Evolutionary conservation across 371 early-diverging fungal genomes (phyloP).

Genomic region (Gilbertella persicaria): DNA sequence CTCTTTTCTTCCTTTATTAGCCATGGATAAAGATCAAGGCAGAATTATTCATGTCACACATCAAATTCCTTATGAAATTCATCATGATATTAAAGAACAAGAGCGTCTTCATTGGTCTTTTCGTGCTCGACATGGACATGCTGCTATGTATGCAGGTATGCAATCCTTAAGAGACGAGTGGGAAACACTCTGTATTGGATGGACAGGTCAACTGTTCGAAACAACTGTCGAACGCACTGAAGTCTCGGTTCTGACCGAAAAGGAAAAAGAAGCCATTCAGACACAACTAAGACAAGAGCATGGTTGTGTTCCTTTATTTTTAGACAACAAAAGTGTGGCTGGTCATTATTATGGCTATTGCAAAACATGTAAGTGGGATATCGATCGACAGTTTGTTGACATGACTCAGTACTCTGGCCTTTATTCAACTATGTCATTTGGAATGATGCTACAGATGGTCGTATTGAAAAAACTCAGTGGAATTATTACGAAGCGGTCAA

Average conservation of each 20-base stretch:
- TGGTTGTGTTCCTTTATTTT: constrained; percentile 75
- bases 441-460: constrained; percentile 72
- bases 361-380: constrained; percentile 83
- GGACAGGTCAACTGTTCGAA: constrained; percentile 57
- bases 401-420: constrained; percentile 90
- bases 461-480: constrained; percentile 75
- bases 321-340: constrained; percentile 68
- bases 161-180: constrained; percentile 51
- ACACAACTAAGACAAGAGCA: constrained; percentile 48
- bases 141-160: constrained; percentile 79
- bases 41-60: constrained; percentile 36
- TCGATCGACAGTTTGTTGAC: no score
- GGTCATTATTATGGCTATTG: constrained; percentile 91
- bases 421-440: constrained; percentile 93
- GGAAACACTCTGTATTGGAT: constrained; percentile 68
- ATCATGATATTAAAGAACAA: constrained; percentile 16
- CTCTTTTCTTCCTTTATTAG: constrained; percentile 16
- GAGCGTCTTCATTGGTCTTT: constrained; percentile 37
- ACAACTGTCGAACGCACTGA: constrained; percentile 13
- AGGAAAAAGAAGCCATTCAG: constrained; percentile 38
- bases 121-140: constrained; percentile 65
- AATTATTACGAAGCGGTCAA: constrained; percentile 85
- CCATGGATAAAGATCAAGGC: constrained; percentile 18
- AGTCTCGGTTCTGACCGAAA: constrained; percentile 23
- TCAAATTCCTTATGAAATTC: constrained; percentile 27